Conservation (phyloP, 2,329 filamentous ascomycete genomes). For the Rhexocercosporidium sp. region DNA sequence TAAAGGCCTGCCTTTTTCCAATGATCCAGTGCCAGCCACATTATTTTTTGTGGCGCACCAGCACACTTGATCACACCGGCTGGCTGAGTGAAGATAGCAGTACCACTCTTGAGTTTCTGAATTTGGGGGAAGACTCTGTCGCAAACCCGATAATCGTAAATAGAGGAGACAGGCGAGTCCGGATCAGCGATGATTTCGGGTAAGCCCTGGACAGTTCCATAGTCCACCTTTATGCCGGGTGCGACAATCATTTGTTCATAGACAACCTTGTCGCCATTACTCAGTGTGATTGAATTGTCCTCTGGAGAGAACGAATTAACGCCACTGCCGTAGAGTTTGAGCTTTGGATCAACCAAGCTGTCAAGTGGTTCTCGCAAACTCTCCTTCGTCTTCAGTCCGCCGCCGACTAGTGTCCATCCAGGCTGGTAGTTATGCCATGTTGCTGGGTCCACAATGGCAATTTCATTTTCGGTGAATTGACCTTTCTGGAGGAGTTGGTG, state of each 20-base stretch:
- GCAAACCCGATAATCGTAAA: constrained; percentile 61
- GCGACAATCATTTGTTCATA: constrained; percentile 71
- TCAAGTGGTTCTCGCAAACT: constrained; percentile 54
- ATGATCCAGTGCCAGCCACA: constrained; percentile 66
- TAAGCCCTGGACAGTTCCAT: constrained; percentile 58
- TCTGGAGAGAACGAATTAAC: constrained; percentile 59
- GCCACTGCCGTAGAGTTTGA: constrained; percentile 62
- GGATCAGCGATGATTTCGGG: constrained; percentile 58
- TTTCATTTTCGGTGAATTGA: constrained; percentile 61
- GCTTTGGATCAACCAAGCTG: constrained; percentile 4
- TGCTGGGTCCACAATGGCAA: constrained; percentile 68
- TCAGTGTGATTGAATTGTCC: constrained; percentile 60
- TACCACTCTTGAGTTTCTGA: constrained; percentile 53
- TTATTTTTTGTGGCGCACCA: constrained; percentile 64
- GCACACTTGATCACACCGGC: constrained; percentile 64
- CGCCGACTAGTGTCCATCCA: constrained; percentile 72
- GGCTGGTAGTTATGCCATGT: constrained; percentile 71
- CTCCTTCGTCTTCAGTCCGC: constrained; percentile 66
- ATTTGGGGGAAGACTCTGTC: constrained; percentile 58
- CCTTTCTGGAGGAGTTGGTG: constrained; percentile 69
- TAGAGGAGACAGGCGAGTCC: constrained; percentile 56
- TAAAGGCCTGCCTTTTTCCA: constrained; percentile 62
- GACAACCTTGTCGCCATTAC: constrained; percentile 58
- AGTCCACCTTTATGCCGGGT: constrained; percentile 60
- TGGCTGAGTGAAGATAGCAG: constrained; percentile 64